Conservation (phyloP, 2,329 filamentous ascomycete genomes). For the Madurella mycetomatis region DNA sequence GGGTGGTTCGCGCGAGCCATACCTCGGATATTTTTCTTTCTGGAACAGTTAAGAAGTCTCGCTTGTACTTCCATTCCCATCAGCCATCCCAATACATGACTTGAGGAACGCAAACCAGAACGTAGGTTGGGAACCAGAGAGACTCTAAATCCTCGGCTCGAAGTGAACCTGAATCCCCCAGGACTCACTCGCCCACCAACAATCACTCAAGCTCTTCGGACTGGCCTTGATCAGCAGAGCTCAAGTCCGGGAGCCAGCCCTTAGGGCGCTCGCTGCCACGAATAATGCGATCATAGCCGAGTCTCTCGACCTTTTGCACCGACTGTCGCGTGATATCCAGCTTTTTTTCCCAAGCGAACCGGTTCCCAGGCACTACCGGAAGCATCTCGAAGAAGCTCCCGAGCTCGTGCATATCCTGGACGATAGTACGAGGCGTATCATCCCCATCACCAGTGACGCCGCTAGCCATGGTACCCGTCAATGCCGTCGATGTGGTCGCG, state of each 20-base stretch:
- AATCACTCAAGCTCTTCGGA: conserved; percentile 15
- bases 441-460: conserved; percentile 23
- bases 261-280: conserved; percentile 83
- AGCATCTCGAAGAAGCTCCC: conserved; percentile 73
- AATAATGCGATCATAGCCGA: conserved; percentile 83
- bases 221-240: conserved; percentile 22
- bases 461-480: conserved; percentile 53
- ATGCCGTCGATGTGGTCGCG: conserved; percentile 81
- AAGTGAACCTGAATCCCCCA: not conserved
- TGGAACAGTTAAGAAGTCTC: no score
- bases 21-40: no score
- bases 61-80: no score
- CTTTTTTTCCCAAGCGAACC: conserved; percentile 64
- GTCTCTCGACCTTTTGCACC: conserved; percentile 89
- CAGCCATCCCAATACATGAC: no score
- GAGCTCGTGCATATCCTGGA: conserved; percentile 76
- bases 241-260: conserved; percentile 83
- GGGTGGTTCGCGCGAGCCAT: no score
- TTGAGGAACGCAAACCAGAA: no score
- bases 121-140: no score
- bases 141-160: no score
- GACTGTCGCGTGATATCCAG: conserved; percentile 80
- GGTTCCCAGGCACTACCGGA: conserved; percentile 49
- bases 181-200: not conserved
- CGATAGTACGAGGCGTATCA: conserved; percentile 52